Evolutionary conservation across 2,329 filamentous ascomycete genomes (phyloP), one percentile per base, ranked within the genome.

Genomic region (Didymella arachidicola): DNA sequence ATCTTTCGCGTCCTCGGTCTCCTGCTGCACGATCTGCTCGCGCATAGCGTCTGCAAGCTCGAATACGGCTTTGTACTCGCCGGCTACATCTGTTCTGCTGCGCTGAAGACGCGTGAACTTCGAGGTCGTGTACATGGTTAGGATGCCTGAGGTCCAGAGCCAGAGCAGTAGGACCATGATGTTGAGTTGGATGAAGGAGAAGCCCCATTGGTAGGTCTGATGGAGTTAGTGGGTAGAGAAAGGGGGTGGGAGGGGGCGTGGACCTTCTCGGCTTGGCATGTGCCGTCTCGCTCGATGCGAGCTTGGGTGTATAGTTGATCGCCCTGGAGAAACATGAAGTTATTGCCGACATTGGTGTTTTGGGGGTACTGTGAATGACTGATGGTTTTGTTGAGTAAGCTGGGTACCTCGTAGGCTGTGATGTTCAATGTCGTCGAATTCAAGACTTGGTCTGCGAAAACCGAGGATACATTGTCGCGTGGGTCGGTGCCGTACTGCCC

Each of bases 141-240:
- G 53, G 1, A 59, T 61, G 18, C 65, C 65, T 1, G 57, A 7
- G 1, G 60, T 66, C 65, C 67, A 69, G 25, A 61, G 6, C 11
- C 58, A 38, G 2, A 63, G 41, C 2, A 66, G 34, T 2, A 63
- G 34, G 11, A 62, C 30, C 32, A 51, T 57, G 36, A 67, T 39
- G 32, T 41, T 53, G 6, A 70, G 54, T 27, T 67, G 61, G 7
- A 70, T 19, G 36, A 64, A 68, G 11, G 66, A 68, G 41, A 70
- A 70, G 10, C 67, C 67, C 67, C 66, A 70, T 47, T 66, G 27
- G 32, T 68, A 69, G 8, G 16, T 57, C 63, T 63, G 36, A 11
- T n/a, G 5, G n/a, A 10, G 19, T 47, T 14, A 47, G 52, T 25
- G n/a, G 4, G 11, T n/a, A 4, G n/a, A 19, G 16, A 3, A 16